phyloP scores from a whole-genome alignment of 140 eudicot species.

The Ambrosia hybrid region DNA sequence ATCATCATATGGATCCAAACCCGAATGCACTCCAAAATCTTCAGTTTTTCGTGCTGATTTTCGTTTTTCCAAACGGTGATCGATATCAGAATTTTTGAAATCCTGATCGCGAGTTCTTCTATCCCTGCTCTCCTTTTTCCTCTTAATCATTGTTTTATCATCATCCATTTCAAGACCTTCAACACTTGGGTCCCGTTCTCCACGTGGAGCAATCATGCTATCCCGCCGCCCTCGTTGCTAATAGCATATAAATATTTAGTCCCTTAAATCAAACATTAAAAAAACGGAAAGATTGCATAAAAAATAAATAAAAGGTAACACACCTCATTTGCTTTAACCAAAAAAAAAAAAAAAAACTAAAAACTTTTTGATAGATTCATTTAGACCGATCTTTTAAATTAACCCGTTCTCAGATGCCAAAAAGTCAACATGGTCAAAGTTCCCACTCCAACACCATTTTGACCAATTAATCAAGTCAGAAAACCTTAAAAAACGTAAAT shows the following conservation, averaged over 20 bases:
- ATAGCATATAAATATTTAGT: conserved; percentile 18
- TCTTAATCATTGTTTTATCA: conserved; percentile 59
- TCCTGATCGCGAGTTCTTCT: conserved; percentile 70
- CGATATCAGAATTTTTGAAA: conserved; percentile 66
- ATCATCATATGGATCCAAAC: conserved; percentile 58
- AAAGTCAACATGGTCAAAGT: conserved; percentile 6
- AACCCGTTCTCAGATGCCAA: neutral
- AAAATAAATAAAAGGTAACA: neutral
- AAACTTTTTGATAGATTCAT: neutral
- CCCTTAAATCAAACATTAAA: conserved; percentile 9
- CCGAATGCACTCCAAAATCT: conserved; percentile 63
- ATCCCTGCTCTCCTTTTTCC: conserved; percentile 74
- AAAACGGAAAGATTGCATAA: neutral
- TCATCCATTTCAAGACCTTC: conserved; percentile 85
- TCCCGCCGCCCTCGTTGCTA: conserved; percentile 61
- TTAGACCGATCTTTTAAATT: neutral
- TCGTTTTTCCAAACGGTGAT: conserved; percentile 66
- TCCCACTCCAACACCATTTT: neutral
- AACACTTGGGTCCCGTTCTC: conserved; percentile 45
- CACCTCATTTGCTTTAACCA: neutral
- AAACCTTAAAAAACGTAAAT: neutral
- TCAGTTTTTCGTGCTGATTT: conserved; percentile 82
- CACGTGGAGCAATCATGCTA: too few species aligned
- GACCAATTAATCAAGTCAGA: conserved; percentile 8
- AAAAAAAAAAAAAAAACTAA: neutral